Evolutionary conservation across 2,329 filamentous ascomycete species (phyloP).

Genomic region (Aspergillus fischeri): DNA sequence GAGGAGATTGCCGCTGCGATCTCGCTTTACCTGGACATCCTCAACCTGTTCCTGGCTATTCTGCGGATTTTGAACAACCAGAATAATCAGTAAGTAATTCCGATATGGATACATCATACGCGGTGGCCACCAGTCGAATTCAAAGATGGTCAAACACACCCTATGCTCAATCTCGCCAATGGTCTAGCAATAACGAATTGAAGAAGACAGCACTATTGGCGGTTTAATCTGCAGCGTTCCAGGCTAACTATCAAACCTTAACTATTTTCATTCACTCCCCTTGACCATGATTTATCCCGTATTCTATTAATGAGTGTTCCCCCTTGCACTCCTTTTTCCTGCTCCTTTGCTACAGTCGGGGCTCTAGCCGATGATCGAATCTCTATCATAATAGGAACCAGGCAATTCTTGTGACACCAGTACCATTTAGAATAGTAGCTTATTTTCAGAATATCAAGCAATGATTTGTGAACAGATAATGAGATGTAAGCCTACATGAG

Average conservation of each 20-base stretch:
- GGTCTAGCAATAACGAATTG: neutral
- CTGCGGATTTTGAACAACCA: conserved; percentile 94
- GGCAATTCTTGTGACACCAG: neutral
- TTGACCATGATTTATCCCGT: neutral
- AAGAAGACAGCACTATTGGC: neutral
- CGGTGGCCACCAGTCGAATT: too few relatives aligned
- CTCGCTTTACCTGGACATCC: conserved; percentile 89
- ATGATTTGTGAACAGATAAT: neutral
- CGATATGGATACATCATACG: neutral
- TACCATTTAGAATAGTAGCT: neutral
- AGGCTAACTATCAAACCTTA: too few relatives aligned
- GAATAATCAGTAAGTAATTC: conserved; percentile 69
- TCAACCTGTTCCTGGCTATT: conserved; percentile 96
- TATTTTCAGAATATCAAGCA: neutral
- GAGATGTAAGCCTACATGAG: too few relatives aligned
- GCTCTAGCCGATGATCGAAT: neutral
- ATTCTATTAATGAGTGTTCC: neutral
- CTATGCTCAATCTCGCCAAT: neutral
- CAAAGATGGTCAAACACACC: too few relatives aligned
- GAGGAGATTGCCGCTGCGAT: conserved; percentile 96
- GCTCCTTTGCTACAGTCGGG: neutral
- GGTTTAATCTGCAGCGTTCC: neutral
- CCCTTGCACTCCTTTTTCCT: neutral
- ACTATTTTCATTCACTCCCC: neutral
- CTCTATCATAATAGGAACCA: neutral